phyloP scores from a whole-genome alignment of 495 filamentous ascomycete species.

The Cudoniella acicularis region DNA sequence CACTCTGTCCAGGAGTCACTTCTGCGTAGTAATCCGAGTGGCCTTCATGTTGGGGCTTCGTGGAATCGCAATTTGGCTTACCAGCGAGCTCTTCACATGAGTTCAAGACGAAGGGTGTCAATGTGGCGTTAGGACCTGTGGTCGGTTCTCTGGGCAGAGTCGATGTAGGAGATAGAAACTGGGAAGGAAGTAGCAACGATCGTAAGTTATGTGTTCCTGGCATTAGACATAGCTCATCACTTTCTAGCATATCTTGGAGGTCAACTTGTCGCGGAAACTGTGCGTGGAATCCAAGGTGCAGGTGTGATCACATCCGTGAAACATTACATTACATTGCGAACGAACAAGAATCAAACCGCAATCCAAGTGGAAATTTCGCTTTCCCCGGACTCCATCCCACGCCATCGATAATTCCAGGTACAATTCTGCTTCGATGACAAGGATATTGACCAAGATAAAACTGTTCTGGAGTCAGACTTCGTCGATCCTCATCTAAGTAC shows the following conservation, averaged over 20 bases:
- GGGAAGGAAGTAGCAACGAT: conserved; percentile 45
- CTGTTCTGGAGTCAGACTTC: too few relatives aligned
- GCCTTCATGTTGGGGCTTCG: too few relatives aligned
- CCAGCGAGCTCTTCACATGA: conserved; percentile 48
- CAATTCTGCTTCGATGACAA: too few relatives aligned
- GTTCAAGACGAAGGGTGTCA: conserved; percentile 58
- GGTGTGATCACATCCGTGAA: conserved; percentile 53
- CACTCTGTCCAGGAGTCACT: too few relatives aligned
- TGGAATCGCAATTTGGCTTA: conserved; percentile 53
- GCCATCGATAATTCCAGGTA: too few relatives aligned
- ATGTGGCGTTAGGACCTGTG: conserved; percentile 65
- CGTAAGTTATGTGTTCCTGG: not conserved
- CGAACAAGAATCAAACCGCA: conserved; percentile 55
- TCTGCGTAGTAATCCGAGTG: too few relatives aligned
- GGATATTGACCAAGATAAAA: too few relatives aligned
- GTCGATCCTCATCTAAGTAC: too few relatives aligned
- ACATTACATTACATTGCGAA: conserved; percentile 60
- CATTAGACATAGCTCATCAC: conserved; percentile 33
- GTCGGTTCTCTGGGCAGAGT: conserved; percentile 52
- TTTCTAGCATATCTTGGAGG: conserved; percentile 29
- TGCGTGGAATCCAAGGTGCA: conserved; percentile 44
- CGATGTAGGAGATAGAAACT: conserved; percentile 49
- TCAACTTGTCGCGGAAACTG: conserved; percentile 38
- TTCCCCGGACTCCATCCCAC: too few relatives aligned
- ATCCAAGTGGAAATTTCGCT: too few relatives aligned